Evolutionary conservation across 306 rosid genomes (phyloP).

Genomic region (Cyclanthera cordifolia): DNA sequence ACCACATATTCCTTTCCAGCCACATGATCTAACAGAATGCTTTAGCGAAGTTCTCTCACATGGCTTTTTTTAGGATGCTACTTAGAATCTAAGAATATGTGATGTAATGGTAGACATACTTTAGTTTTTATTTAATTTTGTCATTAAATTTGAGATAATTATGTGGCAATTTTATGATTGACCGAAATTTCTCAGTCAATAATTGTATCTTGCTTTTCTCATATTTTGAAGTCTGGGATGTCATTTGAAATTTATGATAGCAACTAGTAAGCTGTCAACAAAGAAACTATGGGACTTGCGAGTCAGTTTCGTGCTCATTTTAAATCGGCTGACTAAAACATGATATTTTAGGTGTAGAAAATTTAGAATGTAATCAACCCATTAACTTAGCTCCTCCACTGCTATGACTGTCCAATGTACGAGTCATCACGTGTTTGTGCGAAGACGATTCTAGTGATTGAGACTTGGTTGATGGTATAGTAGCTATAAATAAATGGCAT

Average conservation of each 20-base stretch:
- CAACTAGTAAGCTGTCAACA: not conserved
- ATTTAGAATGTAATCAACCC: conserved; percentile 4
- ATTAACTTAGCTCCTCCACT: conserved; percentile 11
- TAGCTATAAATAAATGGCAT: not conserved
- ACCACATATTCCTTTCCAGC: no score
- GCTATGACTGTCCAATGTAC: conserved; percentile 1
- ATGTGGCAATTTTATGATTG: no score
- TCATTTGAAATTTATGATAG: not conserved
- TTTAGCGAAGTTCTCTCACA: no score
- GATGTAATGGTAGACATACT: not conserved
- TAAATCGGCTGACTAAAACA: not conserved
- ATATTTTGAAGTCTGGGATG: not conserved
- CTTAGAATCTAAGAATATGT: not conserved
- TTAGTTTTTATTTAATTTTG: no score
- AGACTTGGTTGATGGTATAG: conserved; percentile 13
- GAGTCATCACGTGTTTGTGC: conserved; percentile 3
- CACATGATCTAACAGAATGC: no score
- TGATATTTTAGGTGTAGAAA: not conserved
- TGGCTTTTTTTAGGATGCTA: not conserved
- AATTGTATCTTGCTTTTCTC: not conserved
- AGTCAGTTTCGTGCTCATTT: conserved; percentile 10
- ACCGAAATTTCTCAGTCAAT: no score
- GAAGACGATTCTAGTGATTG: conserved; percentile 9
- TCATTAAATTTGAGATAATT: no score
- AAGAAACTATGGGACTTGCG: not conserved